Conservation (phyloP, 352 stramenopile species). For the Phytophthora sansomeana region DNA sequence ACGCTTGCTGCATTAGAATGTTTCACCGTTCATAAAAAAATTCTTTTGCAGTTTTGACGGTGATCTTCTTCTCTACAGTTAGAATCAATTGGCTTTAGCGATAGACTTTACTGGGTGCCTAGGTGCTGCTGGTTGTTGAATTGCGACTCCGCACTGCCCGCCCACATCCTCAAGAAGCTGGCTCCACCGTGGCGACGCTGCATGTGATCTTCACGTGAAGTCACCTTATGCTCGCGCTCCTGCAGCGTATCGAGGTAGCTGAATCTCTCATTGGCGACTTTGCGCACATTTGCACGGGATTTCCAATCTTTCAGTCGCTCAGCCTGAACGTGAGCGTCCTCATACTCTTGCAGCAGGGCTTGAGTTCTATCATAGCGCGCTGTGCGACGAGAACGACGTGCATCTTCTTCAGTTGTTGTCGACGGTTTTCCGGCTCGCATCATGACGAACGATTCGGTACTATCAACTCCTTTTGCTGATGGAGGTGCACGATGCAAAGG, state of each 20-base stretch:
- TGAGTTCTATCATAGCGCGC: constrained; percentile 59
- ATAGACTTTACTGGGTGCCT: not conserved
- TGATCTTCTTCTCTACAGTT: not conserved
- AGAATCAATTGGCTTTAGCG: not conserved
- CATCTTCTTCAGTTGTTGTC: constrained; percentile 46
- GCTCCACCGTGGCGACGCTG: constrained; percentile 72
- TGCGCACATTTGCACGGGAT: constrained; percentile 53
- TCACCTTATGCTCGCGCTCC: constrained; percentile 62
- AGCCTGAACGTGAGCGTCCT: constrained; percentile 35
- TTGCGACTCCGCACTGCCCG: constrained; percentile 77
- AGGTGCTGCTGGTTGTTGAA: constrained; percentile 52
- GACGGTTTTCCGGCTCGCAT: constrained; percentile 41
- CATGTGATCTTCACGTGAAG: constrained; percentile 61
- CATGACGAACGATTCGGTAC: constrained; percentile 45
- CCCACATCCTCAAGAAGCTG: constrained; percentile 83
- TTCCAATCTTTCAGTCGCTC: constrained; percentile 65
- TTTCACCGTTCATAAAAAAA: not conserved
- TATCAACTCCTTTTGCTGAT: constrained; percentile 16
- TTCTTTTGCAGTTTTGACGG: not conserved
- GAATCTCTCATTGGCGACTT: constrained; percentile 58
- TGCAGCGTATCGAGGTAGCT: constrained; percentile 70
- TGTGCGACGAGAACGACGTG: constrained; percentile 39
- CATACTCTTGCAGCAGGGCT: constrained; percentile 44
- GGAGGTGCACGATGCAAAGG: constrained; percentile 46
- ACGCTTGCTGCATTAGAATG: not conserved